Percentiles rank a stretch among this genome's conserved stretches.
Evolutionary conservation across 2,329 filamentous ascomycete species (phyloP).

Genomic region (Amesomyces nigricolor): DNA sequence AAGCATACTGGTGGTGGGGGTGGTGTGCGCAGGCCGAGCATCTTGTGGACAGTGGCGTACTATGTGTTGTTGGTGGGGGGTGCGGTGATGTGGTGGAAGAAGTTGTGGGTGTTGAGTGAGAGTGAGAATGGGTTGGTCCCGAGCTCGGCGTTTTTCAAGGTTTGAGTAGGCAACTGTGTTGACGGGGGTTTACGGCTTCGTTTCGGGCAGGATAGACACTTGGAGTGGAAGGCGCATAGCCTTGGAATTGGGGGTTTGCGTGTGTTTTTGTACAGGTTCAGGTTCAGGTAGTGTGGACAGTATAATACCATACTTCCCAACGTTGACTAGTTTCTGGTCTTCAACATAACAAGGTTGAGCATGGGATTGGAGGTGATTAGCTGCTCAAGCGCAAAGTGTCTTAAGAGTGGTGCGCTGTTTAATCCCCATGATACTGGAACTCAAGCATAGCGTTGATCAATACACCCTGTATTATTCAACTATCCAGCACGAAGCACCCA

Average conservation of each 20-base stretch:
- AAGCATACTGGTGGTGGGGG: conserved; percentile 21
- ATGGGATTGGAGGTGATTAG: too few relatives aligned
- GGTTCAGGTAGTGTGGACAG: too few relatives aligned
- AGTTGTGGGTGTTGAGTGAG: conserved; percentile 54
- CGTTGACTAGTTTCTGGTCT: too few relatives aligned
- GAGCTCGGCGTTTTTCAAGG: conserved; percentile 15
- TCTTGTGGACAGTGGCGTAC: conserved; percentile 67
- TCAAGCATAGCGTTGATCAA: not conserved
- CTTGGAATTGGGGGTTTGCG: too few relatives aligned
- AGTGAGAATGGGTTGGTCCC: conserved; percentile 23
- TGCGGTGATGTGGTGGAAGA: conserved; percentile 62
- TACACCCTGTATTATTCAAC: conserved; percentile 3
- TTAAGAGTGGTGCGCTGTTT: too few relatives aligned
- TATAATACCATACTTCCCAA: too few relatives aligned
- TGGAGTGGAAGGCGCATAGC: too few relatives aligned
- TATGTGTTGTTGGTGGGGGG: conserved; percentile 72
- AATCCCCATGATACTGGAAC: too few relatives aligned
- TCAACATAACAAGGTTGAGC: too few relatives aligned
- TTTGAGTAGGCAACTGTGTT: not conserved
- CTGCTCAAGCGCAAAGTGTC: too few relatives aligned
- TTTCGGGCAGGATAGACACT: not conserved
- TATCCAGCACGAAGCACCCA: not conserved
- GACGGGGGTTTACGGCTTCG: not conserved
- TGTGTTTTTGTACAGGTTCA: too few relatives aligned
- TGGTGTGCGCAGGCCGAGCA: conserved; percentile 13